Evolutionary conservation across 2,329 filamentous ascomycete species (phyloP).

Genomic region (Hypomyces perniciosus): DNA sequence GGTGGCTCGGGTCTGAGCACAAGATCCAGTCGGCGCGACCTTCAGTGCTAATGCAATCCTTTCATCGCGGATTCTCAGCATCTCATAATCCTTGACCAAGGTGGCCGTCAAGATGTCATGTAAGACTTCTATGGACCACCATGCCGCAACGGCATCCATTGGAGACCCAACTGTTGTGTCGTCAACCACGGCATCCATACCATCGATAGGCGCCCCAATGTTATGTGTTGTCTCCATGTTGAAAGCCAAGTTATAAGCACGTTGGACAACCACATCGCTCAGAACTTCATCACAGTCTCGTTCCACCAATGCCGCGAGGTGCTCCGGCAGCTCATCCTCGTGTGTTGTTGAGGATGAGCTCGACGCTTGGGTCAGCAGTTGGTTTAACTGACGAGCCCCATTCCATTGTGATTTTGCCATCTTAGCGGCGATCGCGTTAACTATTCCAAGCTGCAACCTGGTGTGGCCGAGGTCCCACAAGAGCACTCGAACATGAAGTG

Average conservation of each 20-base stretch:
- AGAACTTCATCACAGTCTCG: constrained; percentile 79
- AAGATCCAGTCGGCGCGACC: constrained; percentile 72
- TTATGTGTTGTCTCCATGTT: constrained; percentile 70
- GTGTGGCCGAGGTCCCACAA: constrained; percentile 70
- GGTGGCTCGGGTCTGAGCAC: constrained; percentile 56
- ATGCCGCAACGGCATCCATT: constrained; percentile 83
- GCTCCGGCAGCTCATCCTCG: constrained; percentile 61
- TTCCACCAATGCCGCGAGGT: constrained; percentile 69
- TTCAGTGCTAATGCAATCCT: constrained; percentile 64
- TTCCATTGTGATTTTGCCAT: constrained; percentile 76
- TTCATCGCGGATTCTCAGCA: constrained; percentile 19
- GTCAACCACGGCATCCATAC: constrained; percentile 78
- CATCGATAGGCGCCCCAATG: constrained; percentile 56
- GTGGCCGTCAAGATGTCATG: constrained; percentile 62
- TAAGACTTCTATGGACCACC: constrained; percentile 74
- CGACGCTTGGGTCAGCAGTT: constrained; percentile 35
- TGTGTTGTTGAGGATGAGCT: constrained; percentile 35
- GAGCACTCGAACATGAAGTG: constrained; percentile 83
- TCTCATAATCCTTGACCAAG: constrained; percentile 45
- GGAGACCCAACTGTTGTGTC: constrained; percentile 81
- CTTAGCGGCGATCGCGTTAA: constrained; percentile 65
- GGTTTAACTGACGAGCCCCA: constrained; percentile 63
- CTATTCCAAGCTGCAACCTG: constrained; percentile 56
- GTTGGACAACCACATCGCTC: constrained; percentile 69
- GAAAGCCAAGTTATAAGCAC: constrained; percentile 85